Evolutionary conservation across 352 stramenopile genomes (phyloP).

Genomic region (Phytophthora multivora): DNA sequence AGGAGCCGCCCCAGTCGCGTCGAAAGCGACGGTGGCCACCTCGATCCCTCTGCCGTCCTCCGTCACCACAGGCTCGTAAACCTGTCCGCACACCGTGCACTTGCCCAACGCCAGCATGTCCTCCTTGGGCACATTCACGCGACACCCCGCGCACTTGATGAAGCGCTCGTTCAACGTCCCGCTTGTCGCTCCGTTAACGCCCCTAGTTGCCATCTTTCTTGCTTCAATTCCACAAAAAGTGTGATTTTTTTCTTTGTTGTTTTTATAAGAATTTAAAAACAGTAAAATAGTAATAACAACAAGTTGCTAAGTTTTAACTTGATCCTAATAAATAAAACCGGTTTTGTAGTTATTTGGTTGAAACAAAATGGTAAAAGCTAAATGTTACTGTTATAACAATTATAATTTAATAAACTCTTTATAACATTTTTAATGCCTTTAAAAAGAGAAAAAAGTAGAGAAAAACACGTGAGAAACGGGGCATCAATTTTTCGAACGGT

Average conservation of each 20-base stretch:
- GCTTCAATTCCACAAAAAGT: too few relatives aligned
- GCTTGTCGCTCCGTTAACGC: conserved; percentile 59
- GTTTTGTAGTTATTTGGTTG: too few relatives aligned
- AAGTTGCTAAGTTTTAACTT: too few relatives aligned
- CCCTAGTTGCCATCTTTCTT: conserved; percentile 40
- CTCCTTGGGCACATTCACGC: conserved; percentile 83
- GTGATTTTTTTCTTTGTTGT: too few relatives aligned
- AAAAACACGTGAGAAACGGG: conserved; percentile 7
- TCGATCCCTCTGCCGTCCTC: conserved; percentile 29
- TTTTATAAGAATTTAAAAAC: too few relatives aligned
- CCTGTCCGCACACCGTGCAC: conserved; percentile 60
- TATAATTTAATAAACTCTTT: too few relatives aligned
- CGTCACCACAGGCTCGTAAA: conserved; percentile 41
- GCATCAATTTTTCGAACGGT: conserved; percentile 13
- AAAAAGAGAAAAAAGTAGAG: too few relatives aligned
- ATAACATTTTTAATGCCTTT: too few relatives aligned
- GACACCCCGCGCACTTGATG: conserved; percentile 76
- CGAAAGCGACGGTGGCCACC: conserved; percentile 52
- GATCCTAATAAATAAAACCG: too few relatives aligned
- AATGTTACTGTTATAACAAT: too few relatives aligned
- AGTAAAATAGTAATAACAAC: too few relatives aligned
- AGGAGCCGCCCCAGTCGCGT: conserved; percentile 1
- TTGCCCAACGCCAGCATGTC: conserved; percentile 67
- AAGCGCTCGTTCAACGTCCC: conserved; percentile 77
- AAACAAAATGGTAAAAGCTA: too few relatives aligned